A percentile compares a stretch with the other conserved stretches of the same genome.
These are phyloP conservation scores for Sarcomyxa edulis DNA, from an alignment of 768 basidiomycete genomes.

Conservation along the genomic window DNA sequence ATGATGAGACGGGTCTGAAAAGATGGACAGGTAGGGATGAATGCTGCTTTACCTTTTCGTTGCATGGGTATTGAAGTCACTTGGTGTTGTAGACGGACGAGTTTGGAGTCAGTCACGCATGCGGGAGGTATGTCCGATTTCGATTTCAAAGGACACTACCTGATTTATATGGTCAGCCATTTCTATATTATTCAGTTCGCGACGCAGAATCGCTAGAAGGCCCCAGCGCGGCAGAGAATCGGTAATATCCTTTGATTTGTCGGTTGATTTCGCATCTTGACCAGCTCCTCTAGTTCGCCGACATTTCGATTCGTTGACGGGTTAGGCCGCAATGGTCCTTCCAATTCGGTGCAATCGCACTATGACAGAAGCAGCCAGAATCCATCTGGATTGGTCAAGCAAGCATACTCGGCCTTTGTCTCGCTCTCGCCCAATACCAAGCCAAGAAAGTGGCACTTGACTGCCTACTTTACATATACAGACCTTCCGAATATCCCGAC, in stretches of 20 bases:
- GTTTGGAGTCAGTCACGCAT: conserved; percentile 67
- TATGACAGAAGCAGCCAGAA: conserved; percentile 49
- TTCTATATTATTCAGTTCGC: conserved; percentile 67
- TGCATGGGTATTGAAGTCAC: conserved; percentile 1
- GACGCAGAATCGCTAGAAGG: conserved; percentile 52
- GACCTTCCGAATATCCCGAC: conserved; percentile 43
- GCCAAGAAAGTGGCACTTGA: conserved; percentile 65
- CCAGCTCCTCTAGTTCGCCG: conserved; percentile 26
- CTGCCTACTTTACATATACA: conserved; percentile 48
- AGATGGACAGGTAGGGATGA: conserved; percentile 63
- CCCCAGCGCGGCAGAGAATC: no score
- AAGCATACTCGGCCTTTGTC: conserved; percentile 69
- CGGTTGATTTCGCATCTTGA: conserved; percentile 2
- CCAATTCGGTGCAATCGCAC: conserved; percentile 52
- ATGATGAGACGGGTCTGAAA: conserved; percentile 60
- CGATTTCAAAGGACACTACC: no score
- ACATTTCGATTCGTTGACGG: conserved; percentile 57
- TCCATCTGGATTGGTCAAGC: conserved; percentile 58
- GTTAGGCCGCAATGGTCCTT: conserved; percentile 40
- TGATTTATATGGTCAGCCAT: no score
- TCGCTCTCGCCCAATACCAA: conserved; percentile 33
- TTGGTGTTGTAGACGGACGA: conserved; percentile 43
- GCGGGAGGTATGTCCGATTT: conserved; percentile 43
- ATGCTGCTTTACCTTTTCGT: neutral
- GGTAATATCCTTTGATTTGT: conserved; percentile 2